These are phyloP conservation scores for Brassica balearica DNA, from an alignment of 441 rosid genomes.

Conservation along the genomic window DNA sequence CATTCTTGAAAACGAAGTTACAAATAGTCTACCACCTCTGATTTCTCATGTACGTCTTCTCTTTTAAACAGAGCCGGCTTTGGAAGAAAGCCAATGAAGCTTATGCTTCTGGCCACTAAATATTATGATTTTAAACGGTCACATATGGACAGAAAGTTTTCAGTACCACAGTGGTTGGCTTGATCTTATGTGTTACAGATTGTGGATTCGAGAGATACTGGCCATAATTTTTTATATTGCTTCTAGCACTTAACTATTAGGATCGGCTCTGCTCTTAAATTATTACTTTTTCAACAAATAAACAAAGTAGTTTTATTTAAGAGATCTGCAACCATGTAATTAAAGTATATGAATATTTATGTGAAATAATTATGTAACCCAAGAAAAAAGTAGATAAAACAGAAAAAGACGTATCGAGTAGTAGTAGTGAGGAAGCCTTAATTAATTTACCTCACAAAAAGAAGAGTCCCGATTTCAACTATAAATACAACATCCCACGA, in stretches of 20 bases:
- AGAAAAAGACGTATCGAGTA: constrained; percentile 35
- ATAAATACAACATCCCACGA: constrained; percentile 24
- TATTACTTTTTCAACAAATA: constrained; percentile 7
- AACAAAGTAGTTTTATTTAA: neutral
- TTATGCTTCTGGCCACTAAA: too few relatives aligned
- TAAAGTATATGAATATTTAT: neutral
- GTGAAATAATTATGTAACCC: neutral
- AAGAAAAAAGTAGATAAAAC: neutral
- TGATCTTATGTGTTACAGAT: too few relatives aligned
- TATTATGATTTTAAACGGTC: too few relatives aligned
- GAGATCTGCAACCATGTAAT: neutral
- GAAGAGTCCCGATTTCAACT: neutral
- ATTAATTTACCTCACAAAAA: neutral
- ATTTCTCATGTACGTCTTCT: neutral
- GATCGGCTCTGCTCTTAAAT: neutral
- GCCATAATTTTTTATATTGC: too few relatives aligned
- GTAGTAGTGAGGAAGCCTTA: constrained; percentile 43
- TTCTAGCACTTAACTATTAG: too few relatives aligned
- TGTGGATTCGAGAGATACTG: too few relatives aligned
- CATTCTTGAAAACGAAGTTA: constrained; percentile 12
- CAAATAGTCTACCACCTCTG: neutral
- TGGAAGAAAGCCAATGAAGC: too few relatives aligned
- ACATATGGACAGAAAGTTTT: too few relatives aligned
- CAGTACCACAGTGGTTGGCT: too few relatives aligned
- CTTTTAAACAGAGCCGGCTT: too few relatives aligned